These are phyloP conservation scores for Cladosporium cucumerinum DNA, from an alignment of 2,329 filamentous ascomycete genomes.

Conservation along the genomic window DNA sequence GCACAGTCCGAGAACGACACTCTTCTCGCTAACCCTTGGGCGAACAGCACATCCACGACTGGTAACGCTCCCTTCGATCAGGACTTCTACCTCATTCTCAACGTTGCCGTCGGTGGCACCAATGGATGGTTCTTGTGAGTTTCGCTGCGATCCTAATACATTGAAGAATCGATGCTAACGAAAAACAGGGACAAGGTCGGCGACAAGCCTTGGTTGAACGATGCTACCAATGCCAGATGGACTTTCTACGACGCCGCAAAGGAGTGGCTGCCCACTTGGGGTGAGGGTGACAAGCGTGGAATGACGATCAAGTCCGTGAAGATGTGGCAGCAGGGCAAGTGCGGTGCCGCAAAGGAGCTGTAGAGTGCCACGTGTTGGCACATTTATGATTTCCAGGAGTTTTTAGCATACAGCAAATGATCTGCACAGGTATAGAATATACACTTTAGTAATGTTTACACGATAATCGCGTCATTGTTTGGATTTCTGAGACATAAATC, in stretches of 20 bases:
- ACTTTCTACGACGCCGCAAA: constrained; percentile 70
- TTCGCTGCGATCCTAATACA: not conserved
- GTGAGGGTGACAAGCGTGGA: constrained; percentile 43
- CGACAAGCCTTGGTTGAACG: constrained; percentile 72
- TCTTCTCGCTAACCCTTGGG: constrained; percentile 62
- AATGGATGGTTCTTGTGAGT: constrained; percentile 79
- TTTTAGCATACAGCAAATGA: not conserved
- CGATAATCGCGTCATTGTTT: not conserved
- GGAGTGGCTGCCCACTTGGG: constrained; percentile 70
- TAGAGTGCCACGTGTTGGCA: not conserved
- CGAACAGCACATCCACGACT: constrained; percentile 49
- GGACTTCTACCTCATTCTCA: constrained; percentile 71
- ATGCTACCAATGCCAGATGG: constrained; percentile 61
- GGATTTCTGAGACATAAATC: not conserved
- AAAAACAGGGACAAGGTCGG: constrained; percentile 36
- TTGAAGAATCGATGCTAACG: not conserved
- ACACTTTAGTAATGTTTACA: constrained; percentile 4
- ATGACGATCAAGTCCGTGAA: constrained; percentile 59
- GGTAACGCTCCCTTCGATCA: constrained; percentile 71
- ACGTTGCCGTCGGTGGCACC: constrained; percentile 71
- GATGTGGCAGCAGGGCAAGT: constrained; percentile 60
- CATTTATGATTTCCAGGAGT: constrained; percentile 1
- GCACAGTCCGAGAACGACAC: constrained; percentile 55
- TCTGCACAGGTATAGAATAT: not conserved
- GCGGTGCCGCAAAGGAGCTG: constrained; percentile 5